Base-by-base conservation (phyloP, 805 yeast species). In the Ogataea allantospora region DNA sequence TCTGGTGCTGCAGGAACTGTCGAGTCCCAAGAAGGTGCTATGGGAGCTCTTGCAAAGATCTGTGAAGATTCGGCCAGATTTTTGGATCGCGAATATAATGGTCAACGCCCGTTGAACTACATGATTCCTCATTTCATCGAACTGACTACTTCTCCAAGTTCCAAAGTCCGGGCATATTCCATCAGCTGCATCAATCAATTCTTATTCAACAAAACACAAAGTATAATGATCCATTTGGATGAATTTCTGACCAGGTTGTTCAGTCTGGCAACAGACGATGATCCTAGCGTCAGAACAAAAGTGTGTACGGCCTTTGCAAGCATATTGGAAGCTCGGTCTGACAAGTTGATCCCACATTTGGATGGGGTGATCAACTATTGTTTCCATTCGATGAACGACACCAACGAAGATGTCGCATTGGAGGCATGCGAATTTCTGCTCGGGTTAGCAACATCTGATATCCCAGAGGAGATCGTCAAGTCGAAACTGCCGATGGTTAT, bases 341-440 rank as follows among this genome's bases (percentile, higher is more conserved):
- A 86, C 49, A 84, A 82, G 58, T 66, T 93, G 22, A 62, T 73
- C 33, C 88, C 89, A 6, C 95, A 91, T 58, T 60, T 91, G 40
- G 78, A 73, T 38, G 97, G 97, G n/a, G 88, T 93, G 11, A 75
- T 91, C 27, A 76, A 79, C 47, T 93, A 84, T 65, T 80, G 89
- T 53, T 62, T 88, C 34, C 96, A 88, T 63, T 75, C 88, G 42
- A 78, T 91, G 65, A 73, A 73, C 39, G 75, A 73, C 42, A 45
- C 54, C 9, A 80, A 81, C 45, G 89, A 84, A 48, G 80, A 73
- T 38, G 95, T 88, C 21, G 83, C 95, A 0, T 67, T 89, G 39
- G 96, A 89, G 58, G 97, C 95, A 3, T 88, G 96, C 59, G 98
- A 93, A 63, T 88, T 93, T 51, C 65, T 93, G 42, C 72, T 91